These are phyloP conservation scores for Artemisia argyi DNA, from an alignment of 129 eudicot species.

Conservation along the genomic window DNA sequence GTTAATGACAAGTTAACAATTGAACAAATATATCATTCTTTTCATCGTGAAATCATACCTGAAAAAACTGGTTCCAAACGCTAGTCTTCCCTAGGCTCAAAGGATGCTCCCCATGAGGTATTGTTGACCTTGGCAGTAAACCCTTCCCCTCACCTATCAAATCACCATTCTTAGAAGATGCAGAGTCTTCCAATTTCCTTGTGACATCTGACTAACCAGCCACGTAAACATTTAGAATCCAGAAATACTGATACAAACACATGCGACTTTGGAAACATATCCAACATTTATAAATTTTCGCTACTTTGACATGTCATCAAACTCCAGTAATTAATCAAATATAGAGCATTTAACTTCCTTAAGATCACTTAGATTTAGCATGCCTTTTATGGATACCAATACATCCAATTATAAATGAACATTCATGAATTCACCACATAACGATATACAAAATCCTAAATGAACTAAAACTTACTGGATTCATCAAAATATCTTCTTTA, in stretches of 20 bases:
- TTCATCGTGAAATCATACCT: conserved; percentile 48
- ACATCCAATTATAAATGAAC: conserved; percentile 3
- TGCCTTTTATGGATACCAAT: not conserved
- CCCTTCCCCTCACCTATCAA: conserved; percentile 45
- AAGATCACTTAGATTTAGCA: conserved; percentile 12
- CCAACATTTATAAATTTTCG: conserved; percentile 2
- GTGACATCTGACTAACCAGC: conserved; percentile 98
- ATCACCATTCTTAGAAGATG: conserved; percentile 47
- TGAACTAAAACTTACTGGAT: conserved; percentile 71
- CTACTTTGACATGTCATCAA: conserved; percentile 15
- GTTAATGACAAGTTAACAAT: not conserved
- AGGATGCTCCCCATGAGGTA: conserved; percentile 89
- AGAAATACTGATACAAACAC: conserved; percentile 14
- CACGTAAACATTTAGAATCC: conserved; percentile 66
- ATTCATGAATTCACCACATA: not conserved
- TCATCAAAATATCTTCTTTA: conserved; percentile 83
- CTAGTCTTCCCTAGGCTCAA: conserved; percentile 88
- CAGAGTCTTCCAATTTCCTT: conserved; percentile 67
- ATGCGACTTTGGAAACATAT: conserved; percentile 14
- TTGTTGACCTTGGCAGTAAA: conserved; percentile 69
- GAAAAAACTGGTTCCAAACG: conserved; percentile 94
- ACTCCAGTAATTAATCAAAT: not conserved
- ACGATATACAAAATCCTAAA: not conserved
- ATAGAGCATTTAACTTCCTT: not conserved
- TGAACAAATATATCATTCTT: conserved; percentile 10